These are phyloP conservation scores for Oropetium thomaeum DNA, from an alignment of 176 grass and related monocot genomes.

Conservation along the genomic window DNA sequence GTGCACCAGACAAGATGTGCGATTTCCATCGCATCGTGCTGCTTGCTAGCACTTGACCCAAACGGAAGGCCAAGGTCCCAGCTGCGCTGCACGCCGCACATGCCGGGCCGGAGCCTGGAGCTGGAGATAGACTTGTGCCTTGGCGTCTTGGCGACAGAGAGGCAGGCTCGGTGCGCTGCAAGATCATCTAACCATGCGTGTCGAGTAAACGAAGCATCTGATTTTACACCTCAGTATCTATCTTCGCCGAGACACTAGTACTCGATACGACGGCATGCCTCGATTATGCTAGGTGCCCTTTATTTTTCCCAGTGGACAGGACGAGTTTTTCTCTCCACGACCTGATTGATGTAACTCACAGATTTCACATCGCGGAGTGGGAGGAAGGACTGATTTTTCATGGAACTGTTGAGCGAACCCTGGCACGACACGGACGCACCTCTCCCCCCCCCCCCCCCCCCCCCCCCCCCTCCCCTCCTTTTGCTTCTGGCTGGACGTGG, in stretches of 20 bases:
- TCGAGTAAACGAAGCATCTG: neutral
- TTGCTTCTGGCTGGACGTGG: too few relatives aligned
- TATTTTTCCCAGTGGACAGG: neutral
- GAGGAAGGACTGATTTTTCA: too few relatives aligned
- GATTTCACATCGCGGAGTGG: neutral
- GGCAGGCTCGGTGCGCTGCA: neutral
- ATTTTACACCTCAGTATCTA: neutral
- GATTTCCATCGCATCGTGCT: constrained; percentile 17
- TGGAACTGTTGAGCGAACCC: neutral
- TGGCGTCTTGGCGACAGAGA: neutral
- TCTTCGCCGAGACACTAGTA: neutral
- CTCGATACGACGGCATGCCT: neutral
- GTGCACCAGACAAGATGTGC: constrained; percentile 4
- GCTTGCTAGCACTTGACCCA: too few relatives aligned
- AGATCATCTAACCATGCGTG: neutral
- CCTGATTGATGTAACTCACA: neutral
- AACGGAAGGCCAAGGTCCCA: too few relatives aligned
- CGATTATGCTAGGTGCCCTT: neutral
- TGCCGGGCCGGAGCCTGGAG: neutral
- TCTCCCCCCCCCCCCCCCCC: too few relatives aligned
- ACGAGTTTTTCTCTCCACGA: neutral
- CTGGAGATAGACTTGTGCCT: neutral
- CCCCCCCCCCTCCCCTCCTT: too few relatives aligned
- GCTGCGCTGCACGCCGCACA: neutral
- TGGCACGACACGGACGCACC: neutral